Base-by-base conservation (phyloP, 2,329 filamentous ascomycete species). In the Microcyclospora pomicola region DNA sequence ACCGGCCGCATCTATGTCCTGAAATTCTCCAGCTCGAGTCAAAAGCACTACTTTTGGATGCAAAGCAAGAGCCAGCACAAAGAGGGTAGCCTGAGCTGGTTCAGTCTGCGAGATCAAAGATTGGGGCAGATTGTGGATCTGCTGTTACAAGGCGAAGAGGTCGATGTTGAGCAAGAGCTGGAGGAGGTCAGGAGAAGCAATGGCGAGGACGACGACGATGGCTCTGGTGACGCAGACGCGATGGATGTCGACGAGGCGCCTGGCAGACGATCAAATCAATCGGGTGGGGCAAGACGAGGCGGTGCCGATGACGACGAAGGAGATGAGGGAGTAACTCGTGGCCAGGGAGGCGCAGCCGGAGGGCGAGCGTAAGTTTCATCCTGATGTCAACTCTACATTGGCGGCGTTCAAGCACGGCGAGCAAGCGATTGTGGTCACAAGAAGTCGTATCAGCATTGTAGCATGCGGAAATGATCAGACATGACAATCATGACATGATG, bases 331-430 rank as follows among this genome's bases (percentile, higher is more conserved):
- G 77, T 85, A 60, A 78, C 76, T 50, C 77, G 88, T 47, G 74
- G 92, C 66, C 86, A 94, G 63, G 91, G 88, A 43, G 91, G 92
- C 59, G 85, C 85, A 51, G 91, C 96, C 65, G 91, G 92, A 56
- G 92, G 84, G 66, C 78, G 91, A 95, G 91, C 88, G 91, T 98
- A 96, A 88, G 92, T 98, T 7, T 24, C 7, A 24, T 7, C 19
- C 19, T 36, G 24, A 34, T 30, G 27, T 27, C 33, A 39, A 29
- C 33, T 14, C 32, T 34, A 19, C 31, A 27, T 34, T 34, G 19
- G 19, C 7, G 19, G 19, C 19, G 19, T 24, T 24, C 19, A 24
- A 36, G 38, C 9, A 32, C 13, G 42, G 31, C 15, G 34, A 34
- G 29, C n/a, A 11, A 32, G 28, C 36, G 19, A 24, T 24, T 24